Base-by-base conservation (phyloP, 768 basidiomycete species). In the Lentinula detonsa region DNA sequence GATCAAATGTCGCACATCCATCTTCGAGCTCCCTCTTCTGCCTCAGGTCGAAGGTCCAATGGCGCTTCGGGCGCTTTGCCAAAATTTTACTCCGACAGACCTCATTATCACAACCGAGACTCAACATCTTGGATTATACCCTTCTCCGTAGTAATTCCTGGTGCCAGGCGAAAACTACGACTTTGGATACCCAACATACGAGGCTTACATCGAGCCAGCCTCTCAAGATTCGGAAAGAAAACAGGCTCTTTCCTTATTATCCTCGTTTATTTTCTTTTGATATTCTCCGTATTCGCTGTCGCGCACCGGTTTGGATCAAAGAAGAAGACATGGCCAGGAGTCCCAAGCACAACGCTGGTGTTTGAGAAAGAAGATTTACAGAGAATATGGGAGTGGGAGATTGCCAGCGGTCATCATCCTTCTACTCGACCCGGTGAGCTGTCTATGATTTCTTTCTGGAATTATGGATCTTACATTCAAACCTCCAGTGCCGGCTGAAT, bases 361-460 rank as follows among this genome's bases (percentile, higher is more conserved):
- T 92, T 84, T 66, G 75, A 76, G 43, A 78, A 85, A 31, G 78
- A 86, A 45, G 89, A 95, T 67, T 71, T 95, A 34, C 88, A 89
- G 71, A 80, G 84, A 70, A 89, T 98, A 69, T 97, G 95, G 94
- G 82, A 85, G 63, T 97, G 94, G 94, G 95, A 96, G 77, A 81
- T 97, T 60, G 81, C 86, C 45, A 90, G 90, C 65, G 95, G 94
- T 5, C 93, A 95, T 74, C 90, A 89, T 75, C 94, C 95, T 23
- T 91, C 88, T 70, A 77, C 75, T 52, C 78, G 82, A 55, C 79
- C 80, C 54, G 83, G 91, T 91, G 73, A 69, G 90, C 76, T 51
- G 45, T 53, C 21, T 73, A 51, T 39, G 58, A 57, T 10, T 10
- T 50, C 40, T 42, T 62, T 56, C 51, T 6, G n/a, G 4, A 57